phyloP scores from a whole-genome alignment of 73 alveolate genomes.

The Tetrahymena borealis region DNA sequence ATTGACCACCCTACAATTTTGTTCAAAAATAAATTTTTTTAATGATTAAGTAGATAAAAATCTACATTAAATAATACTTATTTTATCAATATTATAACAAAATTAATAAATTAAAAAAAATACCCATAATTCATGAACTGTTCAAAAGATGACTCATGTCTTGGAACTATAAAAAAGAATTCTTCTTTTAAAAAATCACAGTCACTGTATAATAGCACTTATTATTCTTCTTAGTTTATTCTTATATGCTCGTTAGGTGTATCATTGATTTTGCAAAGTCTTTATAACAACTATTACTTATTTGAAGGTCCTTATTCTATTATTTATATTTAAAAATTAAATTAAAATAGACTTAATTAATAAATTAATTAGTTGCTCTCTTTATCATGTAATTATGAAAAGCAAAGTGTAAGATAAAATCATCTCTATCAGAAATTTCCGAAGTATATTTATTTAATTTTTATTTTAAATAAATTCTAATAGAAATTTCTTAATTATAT shows the following conservation, averaged over 20 bases:
- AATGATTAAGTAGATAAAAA: no score
- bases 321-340: no score
- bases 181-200: not conserved
- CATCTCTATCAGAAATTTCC: no score
- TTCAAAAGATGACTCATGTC: not conserved
- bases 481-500: no score
- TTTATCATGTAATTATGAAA: no score
- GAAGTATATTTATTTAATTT: no score
- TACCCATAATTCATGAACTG: not conserved
- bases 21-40: no score
- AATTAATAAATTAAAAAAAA: not conserved
- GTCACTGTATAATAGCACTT: not conserved
- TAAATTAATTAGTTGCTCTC: no score
- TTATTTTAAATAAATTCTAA: no score
- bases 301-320: not conserved
- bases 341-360: no score
- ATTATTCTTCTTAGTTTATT: not conserved
- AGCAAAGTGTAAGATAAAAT: no score
- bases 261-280: not conserved
- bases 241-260: not conserved
- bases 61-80: not conserved
- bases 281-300: not conserved
- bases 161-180: not conserved
- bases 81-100: not conserved
- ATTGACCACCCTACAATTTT: not conserved